phyloP scores from a whole-genome alignment of 768 basidiomycete genomes.

The Panellus pusillus region DNA sequence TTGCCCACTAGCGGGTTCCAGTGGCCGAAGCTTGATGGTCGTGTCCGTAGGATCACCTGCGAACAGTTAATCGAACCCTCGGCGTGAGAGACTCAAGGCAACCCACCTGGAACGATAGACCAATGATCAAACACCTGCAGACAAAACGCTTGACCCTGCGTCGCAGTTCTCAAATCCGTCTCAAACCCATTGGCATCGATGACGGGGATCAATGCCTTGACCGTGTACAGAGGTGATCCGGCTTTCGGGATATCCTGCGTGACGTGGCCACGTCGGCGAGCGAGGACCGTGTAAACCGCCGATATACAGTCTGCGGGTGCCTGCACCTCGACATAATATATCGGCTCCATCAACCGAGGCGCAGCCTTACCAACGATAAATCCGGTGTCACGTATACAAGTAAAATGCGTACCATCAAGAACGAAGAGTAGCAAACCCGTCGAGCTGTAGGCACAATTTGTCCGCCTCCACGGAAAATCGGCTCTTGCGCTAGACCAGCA shows the following conservation, averaged over 20 bases:
- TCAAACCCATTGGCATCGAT: constrained; percentile 99
- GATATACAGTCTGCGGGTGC: constrained; percentile 98
- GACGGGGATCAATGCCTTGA: constrained; percentile 97
- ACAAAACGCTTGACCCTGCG: constrained; percentile 99
- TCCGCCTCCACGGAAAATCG: constrained; percentile 96
- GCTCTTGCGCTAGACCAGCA: constrained; percentile 88
- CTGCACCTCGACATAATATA: constrained; percentile 99
- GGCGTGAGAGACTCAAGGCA: constrained; percentile 23
- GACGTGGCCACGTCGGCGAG: constrained; percentile 98
- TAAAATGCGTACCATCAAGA: constrained; percentile 79
- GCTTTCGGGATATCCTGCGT: constrained; percentile 98
- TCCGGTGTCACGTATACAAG: constrained; percentile 1
- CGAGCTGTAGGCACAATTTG: constrained; percentile 99
- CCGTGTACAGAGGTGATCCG: constrained; percentile 95
- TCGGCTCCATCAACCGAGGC: constrained; percentile 93
- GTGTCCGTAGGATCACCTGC: constrained; percentile 97
- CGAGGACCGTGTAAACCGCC: constrained; percentile 96
- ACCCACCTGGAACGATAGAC: constrained; percentile 93
- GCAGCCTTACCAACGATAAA: constrained; percentile 62
- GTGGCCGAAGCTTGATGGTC: constrained; percentile 90
- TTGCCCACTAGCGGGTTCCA: constrained; percentile 97
- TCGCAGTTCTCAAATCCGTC: constrained; percentile 95
- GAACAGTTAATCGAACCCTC: constrained; percentile 8
- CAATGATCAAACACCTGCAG: constrained; percentile 98
- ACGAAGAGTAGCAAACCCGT: constrained; percentile 97